Evolutionary conservation across 208 protist genomes (phyloP), one percentile per base, ranked within the genome.

Genomic region (Leishmania martiniquensis): DNA sequence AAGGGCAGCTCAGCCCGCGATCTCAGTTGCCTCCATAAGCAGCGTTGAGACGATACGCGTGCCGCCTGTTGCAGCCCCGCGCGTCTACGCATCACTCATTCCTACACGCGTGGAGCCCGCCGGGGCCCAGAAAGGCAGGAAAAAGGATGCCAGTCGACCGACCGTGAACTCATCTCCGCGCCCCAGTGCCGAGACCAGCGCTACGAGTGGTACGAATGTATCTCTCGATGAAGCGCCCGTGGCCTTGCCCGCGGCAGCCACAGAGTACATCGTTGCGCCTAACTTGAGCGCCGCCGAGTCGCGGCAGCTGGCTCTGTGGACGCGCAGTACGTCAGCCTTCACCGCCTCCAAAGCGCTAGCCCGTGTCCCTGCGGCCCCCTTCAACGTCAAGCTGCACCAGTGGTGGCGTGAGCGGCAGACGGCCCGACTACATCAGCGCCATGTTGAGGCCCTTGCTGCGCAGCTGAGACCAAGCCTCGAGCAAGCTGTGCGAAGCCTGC

Each of bases 321-420:
- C 70, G 22, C 73, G 70, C 62, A 72, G 44, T 47, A 52, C 66
- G 12, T 12, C 52, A 45, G 34, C 49, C 55, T n/a, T 57, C 45
- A 51, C 55, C 45, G 20, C 69, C 20, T 42, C 80, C 13, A 37
- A 25, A 10, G n/a, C 13, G 4, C 37, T 57, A 13, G 13, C 62
- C 39, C 57, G 75, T 39, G 62, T 69, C 20, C 22, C 15, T 4
- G 32, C 45, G 20, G 22, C 37, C 34, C 60, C 75, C 68, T 44
- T 52, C 29, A 67, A 54, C 57, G 73, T 69, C 54, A 44, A 75
- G 34, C 77, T 97, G 52, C 93, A 95, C 52, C 76, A 80, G 37
- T 87, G 77, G 81, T 97, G 91, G 91, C 84, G 86, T 4, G 49
- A 78, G 6, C 87, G 93, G 25, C 85, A 91, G 72, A 75, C 83